These are phyloP conservation scores for Grifola frondosa DNA, from an alignment of 1,284 basidiomycete species.

Conservation along the genomic window DNA sequence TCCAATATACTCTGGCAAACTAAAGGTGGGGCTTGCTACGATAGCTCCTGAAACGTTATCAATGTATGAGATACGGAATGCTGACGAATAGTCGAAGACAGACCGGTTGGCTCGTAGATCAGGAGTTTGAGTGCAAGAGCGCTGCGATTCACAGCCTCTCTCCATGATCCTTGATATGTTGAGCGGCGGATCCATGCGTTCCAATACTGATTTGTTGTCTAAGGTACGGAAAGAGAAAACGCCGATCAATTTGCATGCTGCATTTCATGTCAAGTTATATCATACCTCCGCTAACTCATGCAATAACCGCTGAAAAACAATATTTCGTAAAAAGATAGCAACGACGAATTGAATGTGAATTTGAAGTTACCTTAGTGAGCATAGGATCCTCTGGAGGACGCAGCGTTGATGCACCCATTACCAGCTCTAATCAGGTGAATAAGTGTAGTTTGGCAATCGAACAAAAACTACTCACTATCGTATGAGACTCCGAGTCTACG, in stretches of 20 bases:
- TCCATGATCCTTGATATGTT: constrained; percentile 89
- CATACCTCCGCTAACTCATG: constrained; percentile 52
- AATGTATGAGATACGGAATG: constrained; percentile 25
- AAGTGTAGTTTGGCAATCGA: neutral
- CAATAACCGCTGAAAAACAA: constrained; percentile 58
- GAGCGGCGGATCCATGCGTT: constrained; percentile 79
- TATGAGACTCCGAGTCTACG: constrained; percentile 49
- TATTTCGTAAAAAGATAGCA: too few species aligned
- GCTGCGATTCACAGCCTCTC: constrained; percentile 85
- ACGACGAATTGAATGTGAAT: neutral
- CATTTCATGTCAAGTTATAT: too few species aligned
- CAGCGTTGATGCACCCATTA: constrained; percentile 49
- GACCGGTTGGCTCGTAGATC: constrained; percentile 81
- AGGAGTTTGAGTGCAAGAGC: constrained; percentile 86
- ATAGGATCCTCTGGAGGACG: constrained; percentile 58
- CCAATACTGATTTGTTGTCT: constrained; percentile 87
- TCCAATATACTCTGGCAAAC: constrained; percentile 86
- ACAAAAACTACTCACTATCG: constrained; percentile 35
- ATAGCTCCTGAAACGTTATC: constrained; percentile 61
- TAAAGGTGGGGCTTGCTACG: constrained; percentile 91
- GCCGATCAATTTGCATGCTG: too few species aligned
- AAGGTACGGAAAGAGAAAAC: neutral
- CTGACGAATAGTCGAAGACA: constrained; percentile 10
- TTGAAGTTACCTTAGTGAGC: constrained; percentile 52
- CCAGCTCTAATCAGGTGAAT: constrained; percentile 35